Percentiles rank a stretch among this genome's conserved stretches.
phyloP scores from a whole-genome alignment of 2,329 filamentous ascomycete genomes.

The Sporothrix pallida region DNA sequence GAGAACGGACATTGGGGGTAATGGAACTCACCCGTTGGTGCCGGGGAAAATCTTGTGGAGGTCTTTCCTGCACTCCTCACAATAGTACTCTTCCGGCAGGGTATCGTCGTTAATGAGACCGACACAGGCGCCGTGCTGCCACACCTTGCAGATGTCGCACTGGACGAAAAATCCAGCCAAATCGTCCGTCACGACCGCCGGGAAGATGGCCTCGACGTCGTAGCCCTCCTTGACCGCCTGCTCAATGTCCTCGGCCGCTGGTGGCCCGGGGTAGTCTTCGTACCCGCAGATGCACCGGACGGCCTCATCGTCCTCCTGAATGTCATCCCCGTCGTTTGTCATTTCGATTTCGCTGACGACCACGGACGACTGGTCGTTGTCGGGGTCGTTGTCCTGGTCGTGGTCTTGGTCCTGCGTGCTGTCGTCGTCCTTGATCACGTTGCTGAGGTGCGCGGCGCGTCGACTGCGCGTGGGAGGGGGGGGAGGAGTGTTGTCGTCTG shows the following conservation, averaged over 20 bases:
- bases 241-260: constrained; percentile 62
- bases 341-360: constrained; percentile 55
- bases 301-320: constrained; percentile 87
- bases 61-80: constrained; percentile 91
- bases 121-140: constrained; percentile 98
- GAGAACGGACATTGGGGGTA: neutral
- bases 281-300: constrained; percentile 94
- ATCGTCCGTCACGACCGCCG: constrained; percentile 76
- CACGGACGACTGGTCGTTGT: constrained; percentile 53
- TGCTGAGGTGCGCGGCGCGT: constrained; percentile 46
- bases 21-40: constrained; percentile 75
- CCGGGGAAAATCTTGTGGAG: constrained; percentile 83
- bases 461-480: constrained; percentile 70
- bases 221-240: constrained; percentile 61
- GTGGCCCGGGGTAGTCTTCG: constrained; percentile 90
- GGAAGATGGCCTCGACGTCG: constrained; percentile 62
- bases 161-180: constrained; percentile 95
- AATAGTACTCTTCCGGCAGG: constrained; percentile 97
- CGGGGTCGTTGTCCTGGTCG: too few relatives aligned
- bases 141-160: constrained; percentile 97
- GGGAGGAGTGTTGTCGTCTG: constrained; percentile 73
- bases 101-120: constrained; percentile 93
- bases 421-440: constrained; percentile 54
- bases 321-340: constrained; percentile 69
- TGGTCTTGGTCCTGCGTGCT: too few relatives aligned